Evolutionary conservation across 148 eudicot species (phyloP).

Genomic region (Dysphania ambrosioides): DNA sequence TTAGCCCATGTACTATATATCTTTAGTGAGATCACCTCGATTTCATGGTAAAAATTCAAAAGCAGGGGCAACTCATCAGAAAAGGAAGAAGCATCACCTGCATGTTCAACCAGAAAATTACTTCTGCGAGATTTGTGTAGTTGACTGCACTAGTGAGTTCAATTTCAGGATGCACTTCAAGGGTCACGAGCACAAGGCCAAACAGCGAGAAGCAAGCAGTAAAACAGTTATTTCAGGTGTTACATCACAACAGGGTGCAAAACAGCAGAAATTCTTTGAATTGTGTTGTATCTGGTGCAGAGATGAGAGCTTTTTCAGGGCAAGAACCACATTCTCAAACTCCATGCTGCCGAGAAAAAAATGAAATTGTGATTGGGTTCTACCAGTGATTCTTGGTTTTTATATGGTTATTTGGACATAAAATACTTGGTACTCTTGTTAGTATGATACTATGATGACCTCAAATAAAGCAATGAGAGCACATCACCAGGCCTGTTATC

Average conservation of each 20-base stretch:
- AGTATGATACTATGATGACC: too few relatives aligned
- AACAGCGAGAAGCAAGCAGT: constrained; percentile 14
- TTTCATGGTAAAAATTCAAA: too few relatives aligned
- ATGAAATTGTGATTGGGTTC: background rate
- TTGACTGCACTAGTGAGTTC: constrained; percentile 15
- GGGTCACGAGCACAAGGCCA: constrained; percentile 47
- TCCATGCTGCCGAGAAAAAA: constrained; percentile 12
- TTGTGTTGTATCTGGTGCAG: constrained; percentile 24
- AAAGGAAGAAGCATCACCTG: constrained; percentile 1
- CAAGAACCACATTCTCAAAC: constrained; percentile 24
- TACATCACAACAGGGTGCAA: too few relatives aligned
- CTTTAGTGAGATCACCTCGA: background rate
- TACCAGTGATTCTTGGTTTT: background rate
- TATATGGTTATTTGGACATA: background rate
- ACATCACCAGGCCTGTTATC: background rate
- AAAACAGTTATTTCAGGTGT: too few relatives aligned
- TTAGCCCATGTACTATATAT: too few relatives aligned
- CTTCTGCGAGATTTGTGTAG: constrained; percentile 19
- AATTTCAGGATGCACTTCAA: constrained; percentile 39
- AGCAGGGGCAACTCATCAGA: background rate
- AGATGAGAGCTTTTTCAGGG: constrained; percentile 12
- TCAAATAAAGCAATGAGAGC: too few relatives aligned
- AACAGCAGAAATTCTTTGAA: constrained; percentile 13
- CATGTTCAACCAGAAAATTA: constrained; percentile 12
- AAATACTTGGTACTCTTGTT: background rate